phyloP scores from a whole-genome alignment of 495 filamentous ascomycete genomes.

The Podospora pseudoanserina region DNA sequence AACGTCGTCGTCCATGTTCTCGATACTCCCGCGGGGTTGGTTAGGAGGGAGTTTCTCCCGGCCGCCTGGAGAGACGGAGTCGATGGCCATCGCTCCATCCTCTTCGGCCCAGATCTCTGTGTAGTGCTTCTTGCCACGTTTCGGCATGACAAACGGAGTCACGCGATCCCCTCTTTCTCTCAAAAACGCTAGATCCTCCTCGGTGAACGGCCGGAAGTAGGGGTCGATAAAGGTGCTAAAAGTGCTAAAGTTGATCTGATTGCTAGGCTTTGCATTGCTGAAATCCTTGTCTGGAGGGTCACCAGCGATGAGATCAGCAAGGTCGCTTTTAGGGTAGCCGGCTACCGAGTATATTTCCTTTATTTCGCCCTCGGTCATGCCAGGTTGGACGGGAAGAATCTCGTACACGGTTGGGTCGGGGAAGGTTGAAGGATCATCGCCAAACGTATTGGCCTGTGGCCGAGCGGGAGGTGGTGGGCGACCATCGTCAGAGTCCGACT shows the following conservation, averaged over 20 bases:
- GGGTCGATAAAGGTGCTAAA: conserved; percentile 87
- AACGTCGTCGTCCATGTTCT: conserved; percentile 77
- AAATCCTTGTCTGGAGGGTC: conserved; percentile 91
- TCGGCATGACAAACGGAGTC: conserved; percentile 79
- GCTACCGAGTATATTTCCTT: conserved; percentile 84
- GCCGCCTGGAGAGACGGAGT: conserved; percentile 46
- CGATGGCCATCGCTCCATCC: conserved; percentile 70
- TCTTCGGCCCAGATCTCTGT: conserved; percentile 90
- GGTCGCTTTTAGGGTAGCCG: conserved; percentile 72
- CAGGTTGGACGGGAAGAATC: conserved; percentile 67
- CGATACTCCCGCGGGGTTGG: conserved; percentile 76
- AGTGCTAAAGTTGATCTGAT: conserved; percentile 86
- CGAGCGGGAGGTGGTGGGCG: conserved; percentile 72
- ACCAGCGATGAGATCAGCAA: conserved; percentile 80
- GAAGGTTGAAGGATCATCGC: conserved; percentile 85
- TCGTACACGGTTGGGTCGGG: conserved; percentile 94
- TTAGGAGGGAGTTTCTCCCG: conserved; percentile 69
- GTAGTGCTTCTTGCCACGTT: conserved; percentile 80
- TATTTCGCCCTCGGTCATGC: conserved; percentile 77
- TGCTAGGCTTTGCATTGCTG: conserved; percentile 85
- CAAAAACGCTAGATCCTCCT: conserved; percentile 93
- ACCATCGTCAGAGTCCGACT: conserved; percentile 68
- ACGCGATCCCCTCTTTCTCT: conserved; percentile 83
- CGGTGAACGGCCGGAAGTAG: conserved; percentile 82
- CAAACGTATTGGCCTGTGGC: conserved; percentile 75